Base-by-base conservation (phyloP, 495 filamentous ascomycete genomes). In the Penicillium coffeae region DNA sequence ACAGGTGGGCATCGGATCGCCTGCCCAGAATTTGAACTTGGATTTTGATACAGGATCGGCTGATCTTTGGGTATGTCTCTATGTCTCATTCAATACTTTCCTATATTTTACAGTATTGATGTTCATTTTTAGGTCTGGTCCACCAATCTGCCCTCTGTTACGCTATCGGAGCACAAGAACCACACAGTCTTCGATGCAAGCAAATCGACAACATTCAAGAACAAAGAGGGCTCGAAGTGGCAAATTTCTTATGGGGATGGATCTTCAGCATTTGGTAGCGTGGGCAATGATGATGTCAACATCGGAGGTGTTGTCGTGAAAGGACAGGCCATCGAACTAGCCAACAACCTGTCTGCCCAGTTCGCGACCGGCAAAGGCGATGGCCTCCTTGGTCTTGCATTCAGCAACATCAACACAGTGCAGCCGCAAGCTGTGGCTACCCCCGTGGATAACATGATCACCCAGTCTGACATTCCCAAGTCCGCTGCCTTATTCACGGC, bases 1-100 rank as follows among this genome's bases (percentile, higher is more conserved):
- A 41, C 70, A 77, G 42, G 78, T 90, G 35, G 49, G 59, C 5
- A 84, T 90, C 54, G 88, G 88, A 21, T 86, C 80, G 1, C 85
- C 86, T 8, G 68, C 72, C 2, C 86, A 90, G 72, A 82, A 65
- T 33, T 42, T 89, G 47, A 77, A 70, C 40, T 59, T 90, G 39
- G 83, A 89, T 59, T 88, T 90, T 54, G 87, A 92, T 65, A 89
- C 87, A 21, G 88, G 85, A 9, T 87, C 84, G 37, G 74, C 83
- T 6, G 87, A 90, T 75, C 73, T 89, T 33, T 92, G 86, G 88
- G 86, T 91, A 74, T 49, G 76, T 56, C 15, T 18, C 19, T 35
- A 40, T 33, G 7, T 22, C 21, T 21, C 7, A 20, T 37, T 15
- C 21, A 19, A 42, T 22, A 13, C 9, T 15, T n/a, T 27, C 27